Conservation (phyloP, 768 basidiomycete species). For the Serendipita vermifera region DNA sequence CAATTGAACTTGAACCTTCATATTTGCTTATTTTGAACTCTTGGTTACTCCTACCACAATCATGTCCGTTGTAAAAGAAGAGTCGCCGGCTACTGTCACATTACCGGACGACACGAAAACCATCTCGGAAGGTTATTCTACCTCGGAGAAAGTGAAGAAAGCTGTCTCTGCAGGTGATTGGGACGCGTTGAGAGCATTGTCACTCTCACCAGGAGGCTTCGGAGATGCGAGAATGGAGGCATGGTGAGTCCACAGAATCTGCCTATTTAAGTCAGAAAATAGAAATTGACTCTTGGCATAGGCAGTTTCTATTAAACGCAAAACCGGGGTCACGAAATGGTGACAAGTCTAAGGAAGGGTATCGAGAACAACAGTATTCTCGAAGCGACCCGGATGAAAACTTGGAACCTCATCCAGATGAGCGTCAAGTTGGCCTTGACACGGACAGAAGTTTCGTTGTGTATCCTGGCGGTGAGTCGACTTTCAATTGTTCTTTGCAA, state of each 20-base stretch:
- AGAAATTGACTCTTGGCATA: constrained; percentile 30
- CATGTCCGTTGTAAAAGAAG: constrained; percentile 17
- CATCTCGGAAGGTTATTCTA: constrained; percentile 23
- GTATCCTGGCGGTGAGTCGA: constrained; percentile 68
- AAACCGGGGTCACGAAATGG: background rate
- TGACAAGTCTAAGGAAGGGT: background rate
- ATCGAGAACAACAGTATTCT: constrained; percentile 14
- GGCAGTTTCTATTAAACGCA: constrained; percentile 17
- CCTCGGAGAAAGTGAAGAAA: constrained; percentile 14
- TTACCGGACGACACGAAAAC: constrained; percentile 15
- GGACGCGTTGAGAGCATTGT: constrained; percentile 33
- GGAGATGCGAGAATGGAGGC: constrained; percentile 39
- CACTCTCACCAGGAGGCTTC: constrained; percentile 51
- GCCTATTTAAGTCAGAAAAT: constrained; percentile 20
- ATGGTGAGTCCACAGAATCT: constrained; percentile 33
- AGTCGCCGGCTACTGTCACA: constrained; percentile 14
- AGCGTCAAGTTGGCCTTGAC: constrained; percentile 77
- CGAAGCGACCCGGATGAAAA: constrained; percentile 3
- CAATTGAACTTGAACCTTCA: background rate
- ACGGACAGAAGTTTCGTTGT: constrained; percentile 88
- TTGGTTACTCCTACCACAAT: constrained; percentile 19
- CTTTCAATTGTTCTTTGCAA: constrained; percentile 15
- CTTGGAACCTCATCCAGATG: constrained; percentile 47
- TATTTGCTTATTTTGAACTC: background rate
- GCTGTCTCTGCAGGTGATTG: constrained; percentile 26